Percentiles rank a stretch among this genome's conserved stretches.
phyloP scores from a whole-genome alignment of 75 land plant genomes.

The Pinus tabuliformis region DNA sequence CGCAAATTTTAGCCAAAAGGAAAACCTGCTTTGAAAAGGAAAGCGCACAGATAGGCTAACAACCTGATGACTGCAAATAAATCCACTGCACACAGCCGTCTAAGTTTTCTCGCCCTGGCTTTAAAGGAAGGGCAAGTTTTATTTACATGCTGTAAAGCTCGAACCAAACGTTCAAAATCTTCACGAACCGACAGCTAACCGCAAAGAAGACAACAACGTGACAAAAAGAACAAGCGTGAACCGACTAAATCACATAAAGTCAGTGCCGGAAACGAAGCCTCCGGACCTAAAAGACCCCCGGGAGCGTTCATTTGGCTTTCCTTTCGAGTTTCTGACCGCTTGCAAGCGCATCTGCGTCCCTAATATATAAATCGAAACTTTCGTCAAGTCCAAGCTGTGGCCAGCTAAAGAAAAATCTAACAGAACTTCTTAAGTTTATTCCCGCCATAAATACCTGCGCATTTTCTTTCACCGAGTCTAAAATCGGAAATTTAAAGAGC shows the following conservation, averaged over 20 bases:
- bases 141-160: not conserved
- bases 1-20: too few relatives aligned
- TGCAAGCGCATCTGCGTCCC: not conserved
- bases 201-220: too few relatives aligned
- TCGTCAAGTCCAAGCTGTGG: not conserved
- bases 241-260: not conserved
- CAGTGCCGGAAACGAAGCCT: not conserved
- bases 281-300: not conserved
- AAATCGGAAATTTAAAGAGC: not conserved
- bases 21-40: too few relatives aligned
- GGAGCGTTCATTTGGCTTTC: not conserved
- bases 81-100: not conserved
- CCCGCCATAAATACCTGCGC: not conserved
- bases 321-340: not conserved
- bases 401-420: not conserved
- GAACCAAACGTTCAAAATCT: not conserved
- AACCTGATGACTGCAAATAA: too few relatives aligned
- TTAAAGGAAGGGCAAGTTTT: too few relatives aligned
- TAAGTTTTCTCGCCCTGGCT: not conserved
- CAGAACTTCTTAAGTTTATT: not conserved
- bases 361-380: not conserved
- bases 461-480: not conserved
- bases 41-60: too few relatives aligned
- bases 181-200: not conserved
- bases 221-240: not conserved